Percentiles rank a stretch among this genome's conserved stretches.
phyloP scores from a whole-genome alignment of 306 rosid genomes.

The Cercis canadensis region DNA sequence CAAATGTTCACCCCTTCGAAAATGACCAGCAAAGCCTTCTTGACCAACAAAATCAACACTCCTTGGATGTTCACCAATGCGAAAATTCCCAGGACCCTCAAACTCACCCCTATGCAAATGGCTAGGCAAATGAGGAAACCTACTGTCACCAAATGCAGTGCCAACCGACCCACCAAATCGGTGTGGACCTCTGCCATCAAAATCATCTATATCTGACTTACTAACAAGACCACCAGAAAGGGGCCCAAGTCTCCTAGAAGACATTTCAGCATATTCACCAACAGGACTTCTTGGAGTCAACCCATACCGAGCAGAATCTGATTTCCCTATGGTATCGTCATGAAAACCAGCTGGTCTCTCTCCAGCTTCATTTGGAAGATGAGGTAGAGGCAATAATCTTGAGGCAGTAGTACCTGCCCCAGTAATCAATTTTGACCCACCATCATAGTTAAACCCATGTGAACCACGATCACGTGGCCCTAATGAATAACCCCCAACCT shows the following conservation, averaged over 20 bases:
- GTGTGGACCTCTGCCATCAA: conserved; percentile 71
- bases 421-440: conserved; percentile 42
- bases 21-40: conserved; percentile 60
- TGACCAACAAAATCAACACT: conserved; percentile 66
- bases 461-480: conserved; percentile 60
- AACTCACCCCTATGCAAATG: conserved; percentile 77
- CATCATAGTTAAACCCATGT: conserved; percentile 45
- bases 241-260: conserved; percentile 47
- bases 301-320: conserved; percentile 62
- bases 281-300: conserved; percentile 68
- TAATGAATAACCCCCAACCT: conserved; percentile 51
- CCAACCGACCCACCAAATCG: conserved; percentile 69
- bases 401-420: conserved; percentile 44
- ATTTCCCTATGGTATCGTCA: conserved; percentile 56
- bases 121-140: conserved; percentile 64
- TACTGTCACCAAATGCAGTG: conserved; percentile 61
- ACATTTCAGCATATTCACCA: conserved; percentile 65
- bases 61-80: conserved; percentile 72
- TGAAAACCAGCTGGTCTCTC: conserved; percentile 60
- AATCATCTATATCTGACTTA: conserved; percentile 61
- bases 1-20: conserved; percentile 64
- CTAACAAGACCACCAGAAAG: conserved; percentile 62
- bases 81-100: conserved; percentile 74
- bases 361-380: conserved; percentile 50
- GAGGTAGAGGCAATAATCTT: conserved; percentile 45